Percentiles rank a stretch among this genome's conserved stretches.
Conservation (phyloP, 1,284 basidiomycete genomes). For the Violaceomyces palustris region DNA sequence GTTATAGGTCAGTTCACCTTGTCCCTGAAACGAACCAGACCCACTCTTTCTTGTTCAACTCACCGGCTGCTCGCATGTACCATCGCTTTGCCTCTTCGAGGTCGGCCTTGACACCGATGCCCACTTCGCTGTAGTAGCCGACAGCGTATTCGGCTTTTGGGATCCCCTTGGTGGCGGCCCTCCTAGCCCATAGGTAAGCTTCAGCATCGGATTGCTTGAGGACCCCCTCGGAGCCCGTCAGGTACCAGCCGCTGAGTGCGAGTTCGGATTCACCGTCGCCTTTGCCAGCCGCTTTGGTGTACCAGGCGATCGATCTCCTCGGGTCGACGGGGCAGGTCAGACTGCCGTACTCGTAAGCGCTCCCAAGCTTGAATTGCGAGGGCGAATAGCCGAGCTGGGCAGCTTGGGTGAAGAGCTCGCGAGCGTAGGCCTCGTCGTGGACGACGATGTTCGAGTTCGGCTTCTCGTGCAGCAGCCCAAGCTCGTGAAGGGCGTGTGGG, state of each 20-base stretch:
- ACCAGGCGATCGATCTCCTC: constrained; percentile 90
- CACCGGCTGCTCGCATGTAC: constrained; percentile 73
- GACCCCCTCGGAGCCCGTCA: constrained; percentile 75
- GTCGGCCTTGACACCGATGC: constrained; percentile 94
- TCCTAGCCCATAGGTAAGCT: constrained; percentile 66
- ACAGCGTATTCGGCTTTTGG: constrained; percentile 70
- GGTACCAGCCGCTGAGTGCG: constrained; percentile 93
- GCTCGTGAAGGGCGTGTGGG: constrained; percentile 92
- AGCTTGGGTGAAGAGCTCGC: constrained; percentile 82
- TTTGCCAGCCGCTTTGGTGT: constrained; percentile 93
- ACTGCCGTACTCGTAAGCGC: constrained; percentile 87
- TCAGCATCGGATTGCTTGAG: constrained; percentile 95
- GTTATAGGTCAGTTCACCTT: not conserved
- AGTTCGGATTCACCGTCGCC: constrained; percentile 91
- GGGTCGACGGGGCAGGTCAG: constrained; percentile 89
- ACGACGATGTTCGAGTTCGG: constrained; percentile 51
- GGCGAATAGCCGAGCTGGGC: constrained; percentile 90
- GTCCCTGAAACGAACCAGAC: not conserved
- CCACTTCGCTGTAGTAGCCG: constrained; percentile 88
- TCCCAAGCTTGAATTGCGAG: constrained; percentile 89
- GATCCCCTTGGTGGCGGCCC: constrained; percentile 55
- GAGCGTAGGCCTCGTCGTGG: constrained; percentile 72
- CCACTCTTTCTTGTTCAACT: too few relatives aligned
- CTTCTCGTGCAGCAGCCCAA: constrained; percentile 81
- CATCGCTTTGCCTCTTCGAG: constrained; percentile 92